Percentiles rank a stretch among this genome's conserved stretches.
Conservation (phyloP, 2,329 filamentous ascomycete species). For the Neurospora crassa region DNA sequence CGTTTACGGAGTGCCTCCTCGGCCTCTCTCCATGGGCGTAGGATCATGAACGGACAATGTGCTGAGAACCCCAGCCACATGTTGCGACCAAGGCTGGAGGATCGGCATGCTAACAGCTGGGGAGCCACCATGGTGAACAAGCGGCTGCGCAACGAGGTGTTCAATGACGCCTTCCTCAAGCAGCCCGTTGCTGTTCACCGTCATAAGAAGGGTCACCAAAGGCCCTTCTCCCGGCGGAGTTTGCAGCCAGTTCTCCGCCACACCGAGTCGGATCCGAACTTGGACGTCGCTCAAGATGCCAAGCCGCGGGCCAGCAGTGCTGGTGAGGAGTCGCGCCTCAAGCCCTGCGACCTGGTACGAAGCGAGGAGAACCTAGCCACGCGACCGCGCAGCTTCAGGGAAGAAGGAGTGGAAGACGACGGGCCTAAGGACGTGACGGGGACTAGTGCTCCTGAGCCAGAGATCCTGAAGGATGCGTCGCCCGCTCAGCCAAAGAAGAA, state of each 20-base stretch:
- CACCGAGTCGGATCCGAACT: slow-evolving; percentile 34
- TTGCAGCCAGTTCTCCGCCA: slow-evolving; percentile 37
- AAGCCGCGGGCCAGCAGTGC: slow-evolving; percentile 3
- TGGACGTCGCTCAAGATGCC: slow-evolving; percentile 18
- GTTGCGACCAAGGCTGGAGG: slow-evolving; percentile 36
- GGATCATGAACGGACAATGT: slow-evolving; percentile 8
- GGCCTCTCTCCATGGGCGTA: slow-evolving; percentile 17
- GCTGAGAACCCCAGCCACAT: slow-evolving; percentile 1
- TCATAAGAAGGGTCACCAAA: slow-evolving; percentile 54
- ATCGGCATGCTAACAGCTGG: slow-evolving; percentile 61
- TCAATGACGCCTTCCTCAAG: slow-evolving; percentile 83
- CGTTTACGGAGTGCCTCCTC: slow-evolving; percentile 31
- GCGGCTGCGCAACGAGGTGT: slow-evolving; percentile 77
- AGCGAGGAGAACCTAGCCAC: slow-evolving; percentile 19
- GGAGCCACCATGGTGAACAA: slow-evolving; percentile 88
- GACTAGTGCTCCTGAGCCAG: slow-evolving; percentile 55
- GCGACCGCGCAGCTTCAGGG: slow-evolving; percentile 14
- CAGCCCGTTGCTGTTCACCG: slow-evolving; percentile 74
- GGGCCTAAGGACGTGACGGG: slow-evolving; percentile 48
- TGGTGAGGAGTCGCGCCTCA: slow-evolving; percentile 5
- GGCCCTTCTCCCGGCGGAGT: slow-evolving; percentile 39
- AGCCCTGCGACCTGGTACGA: slow-evolving; percentile 11
- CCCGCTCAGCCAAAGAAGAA: slow-evolving; percentile 38
- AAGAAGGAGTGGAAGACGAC: slow-evolving; percentile 22
- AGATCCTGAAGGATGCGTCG: slow-evolving; percentile 37